A percentile compares a stretch with the other conserved stretches of the same genome.
These are phyloP conservation scores for Boletellus emodensis DNA, from an alignment of 768 basidiomycete genomes.

Conservation along the genomic window DNA sequence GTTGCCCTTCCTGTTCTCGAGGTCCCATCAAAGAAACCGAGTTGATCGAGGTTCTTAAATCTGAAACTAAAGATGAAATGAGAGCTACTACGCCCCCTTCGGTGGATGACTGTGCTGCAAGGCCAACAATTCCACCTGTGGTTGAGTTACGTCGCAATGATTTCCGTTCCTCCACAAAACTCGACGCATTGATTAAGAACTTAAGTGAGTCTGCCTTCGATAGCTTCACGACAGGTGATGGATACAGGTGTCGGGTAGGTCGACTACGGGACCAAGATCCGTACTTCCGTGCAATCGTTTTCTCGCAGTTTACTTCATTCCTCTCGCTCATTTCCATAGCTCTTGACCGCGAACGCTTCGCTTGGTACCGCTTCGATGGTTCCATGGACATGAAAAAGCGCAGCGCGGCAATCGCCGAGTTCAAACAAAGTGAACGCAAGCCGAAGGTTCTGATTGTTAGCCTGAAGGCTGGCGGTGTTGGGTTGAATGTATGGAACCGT, in stretches of 20 bases:
- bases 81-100: background rate
- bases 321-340: conserved; percentile 74
- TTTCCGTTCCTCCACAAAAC: conserved; percentile 87
- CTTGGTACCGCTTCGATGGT: conserved; percentile 84
- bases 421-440: conserved; percentile 62
- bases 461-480: conserved; percentile 90
- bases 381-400: conserved; percentile 86
- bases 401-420: conserved; percentile 68
- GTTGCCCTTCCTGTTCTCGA: conserved; percentile 77
- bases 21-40: conserved; percentile 65
- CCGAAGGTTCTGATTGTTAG: conserved; percentile 77
- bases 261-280: conserved; percentile 68
- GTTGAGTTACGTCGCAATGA: conserved; percentile 73
- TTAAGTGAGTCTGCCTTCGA: conserved; percentile 47
- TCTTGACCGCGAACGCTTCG: conserved; percentile 63
- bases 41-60: conserved; percentile 57
- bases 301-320: conserved; percentile 89
- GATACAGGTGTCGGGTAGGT: conserved; percentile 34
- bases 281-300: conserved; percentile 78
- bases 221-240: background rate
- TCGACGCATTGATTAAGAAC: conserved; percentile 74
- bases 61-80: conserved; percentile 13
- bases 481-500: conserved; percentile 61
- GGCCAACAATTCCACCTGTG: conserved; percentile 32
- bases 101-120: conserved; percentile 14